phyloP scores from a whole-genome alignment of 305 asterid genomes.

The Fraxinus platypoda region DNA sequence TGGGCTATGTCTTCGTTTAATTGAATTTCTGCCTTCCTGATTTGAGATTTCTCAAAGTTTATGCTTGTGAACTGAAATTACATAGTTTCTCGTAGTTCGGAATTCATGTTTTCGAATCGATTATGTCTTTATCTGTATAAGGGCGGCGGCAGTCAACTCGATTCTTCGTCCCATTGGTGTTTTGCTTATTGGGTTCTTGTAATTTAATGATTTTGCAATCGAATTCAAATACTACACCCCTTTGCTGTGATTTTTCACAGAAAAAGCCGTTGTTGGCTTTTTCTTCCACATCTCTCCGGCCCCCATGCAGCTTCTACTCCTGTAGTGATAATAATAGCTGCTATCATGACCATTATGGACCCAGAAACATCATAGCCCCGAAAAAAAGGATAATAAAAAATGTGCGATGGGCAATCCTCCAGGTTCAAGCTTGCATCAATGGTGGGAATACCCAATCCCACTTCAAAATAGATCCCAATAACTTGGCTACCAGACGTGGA shows the following conservation, averaged over 20 bases:
- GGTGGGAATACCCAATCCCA: constrained; percentile 42
- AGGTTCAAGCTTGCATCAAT: constrained; percentile 40
- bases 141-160: not conserved
- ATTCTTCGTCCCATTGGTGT: constrained; percentile 17
- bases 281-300: constrained; percentile 13
- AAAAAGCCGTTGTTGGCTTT: constrained; percentile 10
- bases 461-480: constrained; percentile 13
- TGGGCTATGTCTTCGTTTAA: not conserved
- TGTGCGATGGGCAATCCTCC: constrained; percentile 45
- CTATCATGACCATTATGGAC: constrained; percentile 16
- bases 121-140: not conserved
- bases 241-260: constrained; percentile 33
- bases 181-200: constrained; percentile 28
- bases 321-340: constrained; percentile 18
- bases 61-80: not conserved
- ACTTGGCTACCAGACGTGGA: constrained; percentile 33
- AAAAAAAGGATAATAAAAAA: constrained; percentile 16
- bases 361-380: constrained; percentile 7
- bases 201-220: constrained; percentile 63
- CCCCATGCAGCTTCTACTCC: constrained; percentile 28
- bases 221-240: constrained; percentile 34
- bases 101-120: constrained; percentile 34
- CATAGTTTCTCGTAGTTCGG: not conserved
- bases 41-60: not conserved
- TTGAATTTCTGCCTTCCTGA: not conserved